These are phyloP conservation scores for Nakaseomyces nivariensis DNA, from an alignment of 1,139 yeast species.

Conservation along the genomic window DNA sequence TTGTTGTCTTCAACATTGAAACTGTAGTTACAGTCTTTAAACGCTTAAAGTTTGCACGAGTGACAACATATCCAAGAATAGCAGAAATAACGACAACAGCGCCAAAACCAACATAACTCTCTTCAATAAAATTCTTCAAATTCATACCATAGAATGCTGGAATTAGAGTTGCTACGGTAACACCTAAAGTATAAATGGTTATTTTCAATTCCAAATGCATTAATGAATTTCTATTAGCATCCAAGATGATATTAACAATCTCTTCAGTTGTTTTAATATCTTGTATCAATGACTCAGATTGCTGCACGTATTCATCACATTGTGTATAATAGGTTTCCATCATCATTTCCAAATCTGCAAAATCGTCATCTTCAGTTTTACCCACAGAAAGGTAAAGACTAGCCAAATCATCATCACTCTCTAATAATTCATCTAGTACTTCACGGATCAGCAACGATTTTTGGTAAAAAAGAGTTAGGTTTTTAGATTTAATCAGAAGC, in stretches of 20 bases:
- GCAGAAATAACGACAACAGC: slow-evolving; percentile 34
- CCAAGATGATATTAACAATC: slow-evolving; percentile 86
- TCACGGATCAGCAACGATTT: slow-evolving; percentile 57
- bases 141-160: slow-evolving; percentile 95
- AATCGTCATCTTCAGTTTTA: slow-evolving; percentile 34
- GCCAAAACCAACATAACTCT: slow-evolving; percentile 43
- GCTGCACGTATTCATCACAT: slow-evolving; percentile 94
- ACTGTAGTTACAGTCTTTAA: slow-evolving; percentile 37
- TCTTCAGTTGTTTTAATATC: slow-evolving; percentile 94
- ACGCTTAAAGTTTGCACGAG: slow-evolving; percentile 33
- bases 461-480: slow-evolving; percentile 56
- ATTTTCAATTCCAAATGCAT: slow-evolving; percentile 83
- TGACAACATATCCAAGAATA: slow-evolving; percentile 34
- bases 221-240: slow-evolving; percentile 86
- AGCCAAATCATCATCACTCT: slow-evolving; percentile 81
- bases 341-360: slow-evolving; percentile 78
- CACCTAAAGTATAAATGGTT: slow-evolving; percentile 77
- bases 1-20: slow-evolving; percentile 32
- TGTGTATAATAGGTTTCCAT: slow-evolving; percentile 90
- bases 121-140: slow-evolving; percentile 80
- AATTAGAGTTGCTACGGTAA: slow-evolving; percentile 66
- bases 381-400: slow-evolving; percentile 59
- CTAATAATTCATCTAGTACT: slow-evolving; percentile 64
- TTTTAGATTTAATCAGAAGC: slow-evolving; percentile 55
- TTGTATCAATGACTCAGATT: slow-evolving; percentile 68